Evolutionary conservation across 73 alveolate genomes (phyloP), one percentile per base, ranked within the genome.

Genomic region (Symbiodinium natans): DNA sequence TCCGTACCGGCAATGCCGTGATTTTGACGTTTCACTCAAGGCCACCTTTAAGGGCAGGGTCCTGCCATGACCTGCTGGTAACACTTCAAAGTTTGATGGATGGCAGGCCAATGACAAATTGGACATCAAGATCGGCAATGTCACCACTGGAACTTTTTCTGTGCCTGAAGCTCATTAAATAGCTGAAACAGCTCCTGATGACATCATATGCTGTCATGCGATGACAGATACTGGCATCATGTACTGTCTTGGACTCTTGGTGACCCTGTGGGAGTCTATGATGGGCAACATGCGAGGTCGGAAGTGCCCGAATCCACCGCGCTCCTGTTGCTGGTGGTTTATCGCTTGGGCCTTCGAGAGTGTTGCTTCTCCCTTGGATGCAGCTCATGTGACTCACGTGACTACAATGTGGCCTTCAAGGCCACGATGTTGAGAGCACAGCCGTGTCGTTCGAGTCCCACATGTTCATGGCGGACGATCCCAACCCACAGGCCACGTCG

Each of bases 361-460:
- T 38, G 83, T 39, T 39, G 31, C 27, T 15, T 33, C 31, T 46
- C 13, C 21, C 59, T 46, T 46, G 29, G 85, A n/a, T 27, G 42
- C 43, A 74, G 85, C 82, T 13, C 27, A 52, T 13, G 71, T 10
- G 39, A 21, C 5, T n/a, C 39, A 63, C n/a, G 15, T 8, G 54
- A 3, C 33, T 2, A 41, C 38, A 6, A 33, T 41, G 36, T 11
- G 4, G 38, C 41, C 10, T 83, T 23, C 38, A 3, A 88, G 95
- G 95, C 42, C 95, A 88, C 40, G 95, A 88, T 41, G 95, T 88
- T 56, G 95, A 88, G 43, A 88, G 95, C 73, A 88, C 95, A 1
- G 95, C 95, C 11, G 95, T 88, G 13, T 88, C 95, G 39, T 88
- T 88, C 42, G 95, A 88, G 86, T 88, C 95, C 19, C 95, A 88